These are phyloP conservation scores for Xylaria castorea DNA, from an alignment of 495 filamentous ascomycete species.

Conservation along the genomic window DNA sequence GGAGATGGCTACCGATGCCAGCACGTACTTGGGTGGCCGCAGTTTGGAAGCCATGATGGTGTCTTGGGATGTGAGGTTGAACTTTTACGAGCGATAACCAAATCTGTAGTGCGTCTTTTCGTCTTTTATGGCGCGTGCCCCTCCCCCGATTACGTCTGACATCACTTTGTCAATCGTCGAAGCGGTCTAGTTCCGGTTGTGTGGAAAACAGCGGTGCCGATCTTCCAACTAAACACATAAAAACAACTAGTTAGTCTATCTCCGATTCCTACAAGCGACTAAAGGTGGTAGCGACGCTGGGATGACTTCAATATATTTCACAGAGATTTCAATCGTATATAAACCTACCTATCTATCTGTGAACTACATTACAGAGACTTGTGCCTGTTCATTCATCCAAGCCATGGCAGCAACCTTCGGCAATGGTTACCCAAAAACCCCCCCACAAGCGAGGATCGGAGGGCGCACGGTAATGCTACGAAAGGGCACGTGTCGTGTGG, in stretches of 20 bases:
- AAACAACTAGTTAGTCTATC: neutral
- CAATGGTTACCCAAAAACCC: neutral
- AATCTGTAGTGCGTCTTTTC: neutral
- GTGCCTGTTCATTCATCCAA: neutral
- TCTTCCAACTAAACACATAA: neutral
- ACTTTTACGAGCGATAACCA: neutral
- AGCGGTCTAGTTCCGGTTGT: neutral
- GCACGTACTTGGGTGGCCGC: constrained; percentile 32
- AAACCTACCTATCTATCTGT: no score
- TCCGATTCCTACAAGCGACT: neutral
- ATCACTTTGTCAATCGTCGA: neutral
- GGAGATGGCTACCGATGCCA: constrained; percentile 36
- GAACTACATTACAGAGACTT: neutral
- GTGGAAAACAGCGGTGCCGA: neutral
- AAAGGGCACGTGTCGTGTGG: neutral
- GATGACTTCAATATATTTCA: neutral
- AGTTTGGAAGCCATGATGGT: neutral
- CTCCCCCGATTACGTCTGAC: neutral
- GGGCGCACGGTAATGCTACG: neutral
- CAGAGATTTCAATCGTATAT: no score
- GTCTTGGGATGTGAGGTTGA: neutral
- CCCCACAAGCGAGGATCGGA: neutral
- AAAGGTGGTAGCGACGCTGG: neutral
- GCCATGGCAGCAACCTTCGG: neutral
- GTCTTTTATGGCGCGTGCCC: neutral